These are phyloP conservation scores for Fusarium veterinarium DNA, from an alignment of 2,329 filamentous ascomycete species.

Conservation along the genomic window DNA sequence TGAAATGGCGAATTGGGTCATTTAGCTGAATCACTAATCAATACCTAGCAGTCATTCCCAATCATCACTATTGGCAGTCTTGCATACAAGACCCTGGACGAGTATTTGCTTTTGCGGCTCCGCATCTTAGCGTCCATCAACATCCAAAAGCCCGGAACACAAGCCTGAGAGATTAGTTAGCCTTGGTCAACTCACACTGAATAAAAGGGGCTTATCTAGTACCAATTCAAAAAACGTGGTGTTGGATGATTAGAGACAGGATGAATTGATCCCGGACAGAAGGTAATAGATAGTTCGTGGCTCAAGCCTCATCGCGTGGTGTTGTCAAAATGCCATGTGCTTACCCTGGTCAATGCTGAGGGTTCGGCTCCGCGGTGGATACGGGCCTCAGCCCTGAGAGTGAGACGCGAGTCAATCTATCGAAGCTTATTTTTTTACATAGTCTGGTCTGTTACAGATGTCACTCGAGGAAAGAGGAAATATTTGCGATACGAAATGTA, in stretches of 20 bases:
- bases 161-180: not conserved
- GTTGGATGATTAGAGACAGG: not conserved
- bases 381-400: not conserved
- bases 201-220: not conserved
- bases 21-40: not conserved
- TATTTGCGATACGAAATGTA: not conserved
- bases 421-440: not conserved
- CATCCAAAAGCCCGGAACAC: not conserved
- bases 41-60: not conserved
- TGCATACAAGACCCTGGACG: not conserved
- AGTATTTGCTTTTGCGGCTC: constrained; percentile 31
- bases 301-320: not conserved
- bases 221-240: constrained; percentile 12
- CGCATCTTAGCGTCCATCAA: constrained; percentile 1
- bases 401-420: constrained; percentile 19
- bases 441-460: not conserved
- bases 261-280: constrained; percentile 6
- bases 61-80: not conserved
- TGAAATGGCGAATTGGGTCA: no score
- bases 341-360: not conserved
- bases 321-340: constrained; percentile 4
- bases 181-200: not conserved
- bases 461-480: not conserved
- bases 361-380: constrained; percentile 35
- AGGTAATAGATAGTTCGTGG: not conserved